These are phyloP conservation scores for Teratosphaeriaceae sp. DNA, from an alignment of 2,329 filamentous ascomycete species.

Conservation along the genomic window DNA sequence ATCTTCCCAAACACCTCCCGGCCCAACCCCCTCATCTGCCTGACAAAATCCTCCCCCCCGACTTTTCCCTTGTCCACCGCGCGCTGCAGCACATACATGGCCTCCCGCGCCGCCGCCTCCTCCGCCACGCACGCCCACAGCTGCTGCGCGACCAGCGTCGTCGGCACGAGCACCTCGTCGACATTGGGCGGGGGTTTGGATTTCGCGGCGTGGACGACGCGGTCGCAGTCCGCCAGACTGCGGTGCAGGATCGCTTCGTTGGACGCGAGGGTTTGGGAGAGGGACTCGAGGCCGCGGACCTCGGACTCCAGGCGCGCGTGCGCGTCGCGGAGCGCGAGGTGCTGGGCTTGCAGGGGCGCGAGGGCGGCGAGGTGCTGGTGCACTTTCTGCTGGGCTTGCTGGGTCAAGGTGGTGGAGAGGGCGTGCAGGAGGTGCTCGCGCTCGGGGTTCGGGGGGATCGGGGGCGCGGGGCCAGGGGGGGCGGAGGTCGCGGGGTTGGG, in stretches of 20 bases:
- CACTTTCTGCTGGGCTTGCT: slow-evolving; percentile 62
- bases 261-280: slow-evolving; percentile 63
- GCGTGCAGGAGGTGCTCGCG: slow-evolving; percentile 80
- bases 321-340: slow-evolving; percentile 65
- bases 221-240: slow-evolving; percentile 71
- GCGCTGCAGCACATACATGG: slow-evolving; percentile 72
- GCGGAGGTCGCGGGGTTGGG: slow-evolving; percentile 42
- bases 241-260: slow-evolving; percentile 76
- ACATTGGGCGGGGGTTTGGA: slow-evolving; percentile 65
- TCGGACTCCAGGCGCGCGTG: slow-evolving; percentile 67
- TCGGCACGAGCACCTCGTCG: slow-evolving; percentile 87
- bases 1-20: slow-evolving; percentile 81
- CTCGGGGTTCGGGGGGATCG: slow-evolving; percentile 91
- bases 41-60: slow-evolving; percentile 66
- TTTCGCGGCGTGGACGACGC: slow-evolving; percentile 66
- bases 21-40: slow-evolving; percentile 63
- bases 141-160: slow-evolving; percentile 88
- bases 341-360: slow-evolving; percentile 70
- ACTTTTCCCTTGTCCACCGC: slow-evolving; percentile 69
- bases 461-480: slow-evolving; percentile 59
- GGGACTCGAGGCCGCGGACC: slow-evolving; percentile 60
- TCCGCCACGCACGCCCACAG: slow-evolving; percentile 88
- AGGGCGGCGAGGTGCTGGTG: slow-evolving; percentile 68
- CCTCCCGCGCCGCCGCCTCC: slow-evolving; percentile 78
- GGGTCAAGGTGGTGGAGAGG: slow-evolving; percentile 62